A percentile compares a stretch with the other conserved stretches of the same genome.
phyloP scores from a whole-genome alignment of 139 green algal genomes.

The Asterochloris erici region DNA sequence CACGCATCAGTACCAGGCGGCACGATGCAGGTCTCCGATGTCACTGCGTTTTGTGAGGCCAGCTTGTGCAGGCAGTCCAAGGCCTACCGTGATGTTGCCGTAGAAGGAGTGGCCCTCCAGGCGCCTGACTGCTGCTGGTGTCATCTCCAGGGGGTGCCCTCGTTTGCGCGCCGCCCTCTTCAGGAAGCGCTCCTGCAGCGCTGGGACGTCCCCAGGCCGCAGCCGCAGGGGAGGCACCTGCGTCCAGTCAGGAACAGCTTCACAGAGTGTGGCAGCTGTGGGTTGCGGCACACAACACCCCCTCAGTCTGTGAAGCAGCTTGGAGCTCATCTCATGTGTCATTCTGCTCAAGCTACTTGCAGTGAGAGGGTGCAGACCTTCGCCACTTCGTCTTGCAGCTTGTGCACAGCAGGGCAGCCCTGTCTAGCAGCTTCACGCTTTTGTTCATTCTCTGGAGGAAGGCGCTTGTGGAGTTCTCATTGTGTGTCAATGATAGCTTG shows the following conservation, averaged over 20 bases:
- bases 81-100: slow-evolving; percentile 52
- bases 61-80: not conserved
- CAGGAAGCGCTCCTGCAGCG: slow-evolving; percentile 52
- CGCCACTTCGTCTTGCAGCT: not conserved
- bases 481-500: not conserved
- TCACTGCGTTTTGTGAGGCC: not conserved
- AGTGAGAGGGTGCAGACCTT: not conserved
- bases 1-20: not conserved
- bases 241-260: not conserved
- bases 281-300: not conserved
- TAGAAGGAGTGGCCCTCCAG: slow-evolving; percentile 65
- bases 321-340: not conserved
- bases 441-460: not conserved
- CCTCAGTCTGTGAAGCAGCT: not conserved
- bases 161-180: slow-evolving; percentile 17
- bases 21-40: not conserved
- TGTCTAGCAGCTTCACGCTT: not conserved
- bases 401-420: not conserved
- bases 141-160: slow-evolving; percentile 37
- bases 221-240: slow-evolving; percentile 73
- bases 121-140: slow-evolving; percentile 44
- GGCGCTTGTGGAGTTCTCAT: not conserved
- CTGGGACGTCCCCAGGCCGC: slow-evolving; percentile 55
- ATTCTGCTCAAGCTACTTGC: not conserved
- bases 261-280: no score